phyloP scores from a whole-genome alignment of 2,329 filamentous ascomycete genomes.

The Diaporthe humulicola region DNA sequence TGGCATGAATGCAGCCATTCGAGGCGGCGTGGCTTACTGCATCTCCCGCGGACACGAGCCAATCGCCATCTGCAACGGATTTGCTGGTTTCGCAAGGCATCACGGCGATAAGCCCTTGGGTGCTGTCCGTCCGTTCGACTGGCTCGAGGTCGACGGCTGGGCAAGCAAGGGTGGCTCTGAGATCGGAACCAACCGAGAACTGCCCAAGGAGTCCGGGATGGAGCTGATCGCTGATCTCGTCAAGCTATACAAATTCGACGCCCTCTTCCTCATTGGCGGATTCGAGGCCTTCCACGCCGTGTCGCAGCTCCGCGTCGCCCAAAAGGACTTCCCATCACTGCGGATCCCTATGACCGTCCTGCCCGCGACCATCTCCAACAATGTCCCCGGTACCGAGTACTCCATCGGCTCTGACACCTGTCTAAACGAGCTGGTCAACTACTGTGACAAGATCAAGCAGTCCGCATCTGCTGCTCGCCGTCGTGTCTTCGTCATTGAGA shows the following conservation, averaged over 20 bases:
- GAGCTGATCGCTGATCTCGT: conserved; percentile 86
- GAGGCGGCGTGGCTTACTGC: conserved; percentile 94
- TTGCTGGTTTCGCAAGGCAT: conserved; percentile 92
- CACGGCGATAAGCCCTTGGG: conserved; percentile 86
- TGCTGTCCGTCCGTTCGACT: conserved; percentile 86
- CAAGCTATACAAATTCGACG: conserved; percentile 89
- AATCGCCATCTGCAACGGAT: conserved; percentile 95
- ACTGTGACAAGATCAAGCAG: conserved; percentile 98
- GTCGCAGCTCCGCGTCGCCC: conserved; percentile 85
- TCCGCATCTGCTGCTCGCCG: conserved; percentile 94
- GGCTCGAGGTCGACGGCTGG: conserved; percentile 96
- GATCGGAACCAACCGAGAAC: conserved; percentile 95
- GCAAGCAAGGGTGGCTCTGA: conserved; percentile 97
- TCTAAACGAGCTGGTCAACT: conserved; percentile 92
- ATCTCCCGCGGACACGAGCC: conserved; percentile 92
- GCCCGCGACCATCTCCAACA: conserved; percentile 98
- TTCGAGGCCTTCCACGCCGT: conserved; percentile 97
- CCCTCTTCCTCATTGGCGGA: conserved; percentile 90
- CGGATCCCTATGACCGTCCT: conserved; percentile 93
- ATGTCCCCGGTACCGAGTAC: conserved; percentile 97
- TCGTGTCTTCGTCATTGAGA: conserved; percentile 97
- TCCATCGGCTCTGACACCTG: conserved; percentile 97
- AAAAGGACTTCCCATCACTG: conserved; percentile 83
- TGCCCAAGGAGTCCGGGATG: conserved; percentile 88
- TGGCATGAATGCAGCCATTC: conserved; percentile 97